Conservation (phyloP, 352 stramenopile genomes). For the Achlya hypogyna region DNA sequence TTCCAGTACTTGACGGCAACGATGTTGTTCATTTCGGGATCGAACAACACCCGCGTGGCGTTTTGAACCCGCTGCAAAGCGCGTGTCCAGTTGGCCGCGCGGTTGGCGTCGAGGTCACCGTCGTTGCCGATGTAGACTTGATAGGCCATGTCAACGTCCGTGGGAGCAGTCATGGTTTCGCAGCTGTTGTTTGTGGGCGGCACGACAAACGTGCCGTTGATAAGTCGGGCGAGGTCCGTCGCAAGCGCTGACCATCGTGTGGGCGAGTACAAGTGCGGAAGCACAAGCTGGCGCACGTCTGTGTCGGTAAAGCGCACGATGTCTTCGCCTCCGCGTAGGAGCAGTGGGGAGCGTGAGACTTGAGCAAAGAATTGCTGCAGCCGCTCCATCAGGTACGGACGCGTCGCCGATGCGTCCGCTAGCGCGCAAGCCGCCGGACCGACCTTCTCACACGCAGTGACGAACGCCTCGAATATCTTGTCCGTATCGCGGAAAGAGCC, state of each 20-base stretch:
- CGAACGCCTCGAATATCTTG: conserved; percentile 3
- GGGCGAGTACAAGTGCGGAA: neutral
- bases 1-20: conserved; percentile 6
- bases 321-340: neutral
- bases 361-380: conserved; percentile 5
- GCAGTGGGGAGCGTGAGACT: neutral
- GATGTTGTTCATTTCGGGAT: neutral
- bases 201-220: conserved; percentile 4
- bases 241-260: conserved; percentile 5
- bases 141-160: neutral
- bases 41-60: neutral
- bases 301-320: neutral
- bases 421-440: neutral
- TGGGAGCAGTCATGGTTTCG: neutral
- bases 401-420: neutral
- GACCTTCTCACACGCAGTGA: neutral
- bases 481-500: neutral
- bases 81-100: neutral
- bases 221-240: neutral
- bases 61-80: neutral
- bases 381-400: neutral
- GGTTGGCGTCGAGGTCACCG: neutral
- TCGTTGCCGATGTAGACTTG: conserved; percentile 10
- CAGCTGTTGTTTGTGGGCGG: neutral
- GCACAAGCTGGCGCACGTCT: neutral